Evolutionary conservation across 495 filamentous ascomycete genomes (phyloP).

Genomic region (Penicillium robsamsonii): DNA sequence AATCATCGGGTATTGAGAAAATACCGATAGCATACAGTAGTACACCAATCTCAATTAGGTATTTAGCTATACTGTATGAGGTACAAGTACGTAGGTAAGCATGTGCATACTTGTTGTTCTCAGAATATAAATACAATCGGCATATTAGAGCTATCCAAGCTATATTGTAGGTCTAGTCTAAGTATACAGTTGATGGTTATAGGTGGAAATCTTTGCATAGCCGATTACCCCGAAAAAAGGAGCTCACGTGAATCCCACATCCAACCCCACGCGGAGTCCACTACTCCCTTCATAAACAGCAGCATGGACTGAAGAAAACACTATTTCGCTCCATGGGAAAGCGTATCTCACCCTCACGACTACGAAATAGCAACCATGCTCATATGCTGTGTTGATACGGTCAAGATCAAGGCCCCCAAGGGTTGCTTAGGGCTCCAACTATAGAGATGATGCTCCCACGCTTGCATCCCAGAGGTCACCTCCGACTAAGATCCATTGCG

Average conservation of each 20-base stretch:
- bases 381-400: conserved; percentile 13
- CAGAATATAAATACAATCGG: neutral
- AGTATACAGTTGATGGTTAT: neutral
- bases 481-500: conserved; percentile 2
- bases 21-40: neutral
- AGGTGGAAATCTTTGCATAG: conserved; percentile 1
- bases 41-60: neutral
- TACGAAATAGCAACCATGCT: conserved; percentile 14
- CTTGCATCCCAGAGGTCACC: neutral
- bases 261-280: conserved; percentile 16
- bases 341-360: conserved; percentile 6
- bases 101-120: neutral
- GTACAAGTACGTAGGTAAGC: neutral
- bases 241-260: conserved; percentile 25
- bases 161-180: neutral
- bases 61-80: neutral
- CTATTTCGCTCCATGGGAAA: conserved; percentile 4
- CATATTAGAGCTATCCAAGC: neutral
- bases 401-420: conserved; percentile 17
- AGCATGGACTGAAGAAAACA: conserved; percentile 1
- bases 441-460: conserved; percentile 21
- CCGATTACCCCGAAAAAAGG: conserved; percentile 18
- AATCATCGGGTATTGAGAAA: neutral
- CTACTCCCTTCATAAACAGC: neutral
- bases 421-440: conserved; percentile 15